These are phyloP conservation scores for Adansonia gregorii DNA, from an alignment of 441 rosid species.

Conservation along the genomic window DNA sequence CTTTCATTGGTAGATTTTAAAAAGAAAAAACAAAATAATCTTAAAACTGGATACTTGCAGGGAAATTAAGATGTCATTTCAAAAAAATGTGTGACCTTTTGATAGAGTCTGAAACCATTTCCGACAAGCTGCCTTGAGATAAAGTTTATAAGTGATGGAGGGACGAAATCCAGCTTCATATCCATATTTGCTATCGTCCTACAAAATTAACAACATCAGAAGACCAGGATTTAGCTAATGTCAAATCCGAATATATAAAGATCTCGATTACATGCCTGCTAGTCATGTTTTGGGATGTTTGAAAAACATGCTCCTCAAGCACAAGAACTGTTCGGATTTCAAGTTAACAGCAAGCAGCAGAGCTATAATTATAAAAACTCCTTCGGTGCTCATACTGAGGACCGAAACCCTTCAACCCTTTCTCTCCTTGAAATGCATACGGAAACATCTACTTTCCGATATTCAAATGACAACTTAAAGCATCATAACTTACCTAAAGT, in stretches of 20 bases:
- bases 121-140: conserved; percentile 89
- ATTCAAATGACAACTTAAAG: neutral
- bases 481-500: conserved; percentile 62
- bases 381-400: neutral
- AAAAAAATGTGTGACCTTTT: conserved; percentile 59
- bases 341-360: neutral
- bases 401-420: conserved; percentile 5
- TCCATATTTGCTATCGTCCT: conserved; percentile 83
- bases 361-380: neutral
- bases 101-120: conserved; percentile 80
- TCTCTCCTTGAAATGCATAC: neutral
- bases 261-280: neutral
- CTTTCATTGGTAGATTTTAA: neutral
- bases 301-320: conserved; percentile 3
- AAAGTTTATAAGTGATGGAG: conserved; percentile 85
- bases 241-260: neutral
- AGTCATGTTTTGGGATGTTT: neutral
- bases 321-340: neutral
- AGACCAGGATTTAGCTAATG: neutral
- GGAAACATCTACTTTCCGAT: neutral
- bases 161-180: conserved; percentile 85
- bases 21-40: neutral
- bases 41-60: neutral
- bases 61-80: conserved; percentile 6
- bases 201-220: conserved; percentile 32